Evolutionary conservation across 2,329 filamentous ascomycete species (phyloP), one percentile per base, ranked within the genome.

Genomic region (Penicillium sumatraense): DNA sequence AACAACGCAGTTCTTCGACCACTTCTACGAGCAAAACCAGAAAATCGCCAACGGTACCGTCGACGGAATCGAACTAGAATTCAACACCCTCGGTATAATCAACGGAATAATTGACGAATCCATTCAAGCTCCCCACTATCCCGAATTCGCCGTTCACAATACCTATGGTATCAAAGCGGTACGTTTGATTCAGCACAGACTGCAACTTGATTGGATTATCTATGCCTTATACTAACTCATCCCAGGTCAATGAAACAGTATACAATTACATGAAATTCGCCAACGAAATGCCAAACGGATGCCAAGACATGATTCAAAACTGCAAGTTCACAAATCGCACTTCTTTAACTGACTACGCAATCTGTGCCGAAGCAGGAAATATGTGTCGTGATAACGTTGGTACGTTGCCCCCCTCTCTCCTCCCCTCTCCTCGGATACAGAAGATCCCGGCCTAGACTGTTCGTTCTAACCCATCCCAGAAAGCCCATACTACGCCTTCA

Each of bases 241-340:
- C n/a, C 3, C 18, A 74, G 70, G 57, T 84, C 62, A 86, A 86
- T 59, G 80, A 86, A 20, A 84, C 82, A 2, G 79, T 85, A 4
- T 85, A 86, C 68, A 78, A 80, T 53, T 85, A 83, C 62, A 82
- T 82, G 71, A 83, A 81, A 55, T 83, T 84, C 41, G 81, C 81
- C n/a, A 76, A 78, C 51, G 71, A 71, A 71, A 91, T 82, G 83
- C 87, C 87, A 21, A 86, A 71, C 51, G 82, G 82, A 20, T 84
- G 82, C 59, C 73, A 80, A 36, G 75, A 87, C 58, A 86, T 90
- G 72, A 84, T 90, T 46, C 84, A 85, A 2, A 86, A 84, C 67
- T 89, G 91, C 66, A 80, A 79, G 23, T 76, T 81, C 7, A 84
- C 81, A 8, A 87, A 90, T 63, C 82, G 83, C 26, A 68, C 70